phyloP scores from a whole-genome alignment of 768 basidiomycete species.

The Lentinus tigrinus region DNA sequence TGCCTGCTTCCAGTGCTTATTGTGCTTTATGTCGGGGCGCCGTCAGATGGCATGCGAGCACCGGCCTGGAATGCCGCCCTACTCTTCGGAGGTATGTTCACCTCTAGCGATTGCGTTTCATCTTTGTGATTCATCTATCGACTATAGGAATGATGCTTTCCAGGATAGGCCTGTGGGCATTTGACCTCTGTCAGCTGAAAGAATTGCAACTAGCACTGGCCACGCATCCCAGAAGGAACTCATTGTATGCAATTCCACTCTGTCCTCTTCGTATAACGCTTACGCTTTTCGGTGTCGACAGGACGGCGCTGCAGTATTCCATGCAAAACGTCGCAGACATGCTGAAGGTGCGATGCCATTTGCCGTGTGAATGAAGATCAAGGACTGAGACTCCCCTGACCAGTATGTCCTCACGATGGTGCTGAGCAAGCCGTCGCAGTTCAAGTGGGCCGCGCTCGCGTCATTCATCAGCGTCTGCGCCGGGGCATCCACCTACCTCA shows the following conservation, averaged over 20 bases:
- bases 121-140: background rate
- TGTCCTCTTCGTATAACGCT: background rate
- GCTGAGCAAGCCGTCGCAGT: slow-evolving; percentile 33
- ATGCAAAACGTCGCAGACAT: slow-evolving; percentile 33
- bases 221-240: slow-evolving; percentile 44
- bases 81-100: slow-evolving; percentile 41
- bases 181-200: slow-evolving; percentile 52
- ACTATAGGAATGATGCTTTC: slow-evolving; percentile 44
- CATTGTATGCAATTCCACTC: slow-evolving; percentile 38
- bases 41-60: slow-evolving; percentile 14
- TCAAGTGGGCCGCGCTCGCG: slow-evolving; percentile 35
- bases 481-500: slow-evolving; percentile 30
- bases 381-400: background rate
- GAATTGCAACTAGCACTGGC: slow-evolving; percentile 45
- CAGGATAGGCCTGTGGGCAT: slow-evolving; percentile 50
- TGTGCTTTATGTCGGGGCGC: slow-evolving; percentile 35
- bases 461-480: slow-evolving; percentile 31
- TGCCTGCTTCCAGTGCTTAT: slow-evolving; percentile 45
- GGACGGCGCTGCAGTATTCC: slow-evolving; percentile 35
- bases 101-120: background rate
- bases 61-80: slow-evolving; percentile 36
- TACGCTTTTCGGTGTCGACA: background rate
- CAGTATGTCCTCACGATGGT: slow-evolving; percentile 36
- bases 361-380: background rate
- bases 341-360: slow-evolving; percentile 17